A percentile compares a stretch with the other conserved stretches of the same genome.
These are phyloP conservation scores for Naganishia liquefaciens DNA, from an alignment of 1,284 basidiomycete species.

Conservation along the genomic window DNA sequence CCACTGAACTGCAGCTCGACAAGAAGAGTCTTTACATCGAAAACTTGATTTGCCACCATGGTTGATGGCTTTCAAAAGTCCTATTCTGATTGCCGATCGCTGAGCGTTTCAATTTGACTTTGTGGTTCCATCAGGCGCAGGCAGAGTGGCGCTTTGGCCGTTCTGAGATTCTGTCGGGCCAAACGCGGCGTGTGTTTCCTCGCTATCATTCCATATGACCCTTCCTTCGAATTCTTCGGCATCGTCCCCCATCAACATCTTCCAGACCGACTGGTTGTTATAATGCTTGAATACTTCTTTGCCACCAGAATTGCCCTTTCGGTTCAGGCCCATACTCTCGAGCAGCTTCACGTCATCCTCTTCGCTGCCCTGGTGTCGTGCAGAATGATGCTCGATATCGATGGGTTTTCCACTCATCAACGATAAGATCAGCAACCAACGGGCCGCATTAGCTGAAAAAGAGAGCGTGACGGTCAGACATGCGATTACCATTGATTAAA, in stretches of 20 bases:
- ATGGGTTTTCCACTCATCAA: conserved; percentile 38
- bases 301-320: conserved; percentile 36
- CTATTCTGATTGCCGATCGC: too few relatives aligned
- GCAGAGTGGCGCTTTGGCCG: too few relatives aligned
- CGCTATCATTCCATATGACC: conserved; percentile 23
- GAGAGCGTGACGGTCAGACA: not conserved
- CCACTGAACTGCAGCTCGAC: not conserved
- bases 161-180: too few relatives aligned
- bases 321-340: conserved; percentile 30
- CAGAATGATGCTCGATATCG: conserved; percentile 26
- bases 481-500: not conserved
- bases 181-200: not conserved
- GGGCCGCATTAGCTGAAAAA: conserved; percentile 39
- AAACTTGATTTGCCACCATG: too few relatives aligned
- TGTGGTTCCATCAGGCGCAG: too few relatives aligned
- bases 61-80: too few relatives aligned
- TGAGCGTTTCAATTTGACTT: too few relatives aligned
- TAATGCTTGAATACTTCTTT: conserved; percentile 37
- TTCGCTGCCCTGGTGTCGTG: conserved; percentile 23
- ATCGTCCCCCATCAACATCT: conserved; percentile 50
- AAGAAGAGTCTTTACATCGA: not conserved
- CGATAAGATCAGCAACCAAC: conserved; percentile 47
- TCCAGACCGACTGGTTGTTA: conserved; percentile 47
- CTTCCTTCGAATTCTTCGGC: conserved; percentile 43
- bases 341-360: conserved; percentile 29